Evolutionary conservation across 1,139 yeast species (phyloP).

Genomic region (Protomyces inouyei): DNA sequence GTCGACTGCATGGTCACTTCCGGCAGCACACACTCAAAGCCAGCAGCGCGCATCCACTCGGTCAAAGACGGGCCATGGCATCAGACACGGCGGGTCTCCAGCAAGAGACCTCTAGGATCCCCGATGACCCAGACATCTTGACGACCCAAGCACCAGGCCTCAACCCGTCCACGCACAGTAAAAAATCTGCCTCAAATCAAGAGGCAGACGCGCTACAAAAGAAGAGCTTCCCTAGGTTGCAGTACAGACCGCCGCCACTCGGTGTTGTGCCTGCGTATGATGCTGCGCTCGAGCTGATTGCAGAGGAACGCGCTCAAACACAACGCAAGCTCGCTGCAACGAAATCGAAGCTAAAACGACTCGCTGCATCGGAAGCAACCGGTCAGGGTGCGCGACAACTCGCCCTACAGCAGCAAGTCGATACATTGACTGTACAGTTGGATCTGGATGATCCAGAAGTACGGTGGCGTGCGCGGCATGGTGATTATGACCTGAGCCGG

Average conservation of each 20-base stretch:
- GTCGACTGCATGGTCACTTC: neutral
- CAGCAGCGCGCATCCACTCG: too few species aligned
- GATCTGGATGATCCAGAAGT: constrained; percentile 34
- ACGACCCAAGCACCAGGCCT: constrained; percentile 13
- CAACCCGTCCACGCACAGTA: neutral
- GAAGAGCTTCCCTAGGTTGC: constrained; percentile 17
- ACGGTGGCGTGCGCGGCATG: constrained; percentile 30
- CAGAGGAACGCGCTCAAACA: constrained; percentile 28
- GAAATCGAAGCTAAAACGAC: constrained; percentile 17
- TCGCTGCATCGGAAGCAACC: constrained; percentile 2
- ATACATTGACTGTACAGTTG: constrained; percentile 28
- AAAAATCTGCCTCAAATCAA: neutral
- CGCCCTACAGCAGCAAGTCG: constrained; percentile 23
- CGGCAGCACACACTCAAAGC: too few species aligned
- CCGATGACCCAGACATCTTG: constrained; percentile 21
- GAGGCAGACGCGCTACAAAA: neutral
- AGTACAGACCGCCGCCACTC: constrained; percentile 27
- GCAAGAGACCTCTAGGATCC: constrained; percentile 1
- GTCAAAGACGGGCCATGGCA: too few species aligned
- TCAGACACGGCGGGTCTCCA: too few species aligned
- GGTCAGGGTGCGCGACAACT: constrained; percentile 8
- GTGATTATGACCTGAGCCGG: constrained; percentile 55
- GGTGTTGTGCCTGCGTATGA: constrained; percentile 32
- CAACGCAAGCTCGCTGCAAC: constrained; percentile 20
- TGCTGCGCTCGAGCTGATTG: constrained; percentile 31